phyloP scores from a whole-genome alignment of 1,284 basidiomycete species.

The Cutaneotrichosporon arboriforme region DNA sequence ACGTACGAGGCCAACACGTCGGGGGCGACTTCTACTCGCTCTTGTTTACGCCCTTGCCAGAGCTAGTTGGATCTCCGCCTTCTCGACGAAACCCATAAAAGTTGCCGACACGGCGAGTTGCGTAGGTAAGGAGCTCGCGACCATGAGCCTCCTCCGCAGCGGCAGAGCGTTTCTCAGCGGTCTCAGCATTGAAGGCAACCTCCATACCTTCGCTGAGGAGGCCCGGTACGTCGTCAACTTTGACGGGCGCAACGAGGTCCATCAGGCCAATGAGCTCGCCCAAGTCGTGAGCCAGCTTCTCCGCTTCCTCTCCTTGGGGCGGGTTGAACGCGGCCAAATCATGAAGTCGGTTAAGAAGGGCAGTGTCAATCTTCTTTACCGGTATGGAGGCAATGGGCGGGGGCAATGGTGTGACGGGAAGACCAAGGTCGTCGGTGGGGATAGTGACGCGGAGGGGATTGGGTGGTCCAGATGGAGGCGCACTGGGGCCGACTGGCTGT shows the following conservation, averaged over 20 bases:
- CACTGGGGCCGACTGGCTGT: no score
- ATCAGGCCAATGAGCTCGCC: slow-evolving; percentile 22
- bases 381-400: slow-evolving; percentile 9
- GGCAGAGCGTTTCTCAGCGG: not conserved
- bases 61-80: no score
- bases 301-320: slow-evolving; percentile 11
- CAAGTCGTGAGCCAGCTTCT: slow-evolving; percentile 11
- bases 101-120: slow-evolving; percentile 18
- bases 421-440: slow-evolving; percentile 6
- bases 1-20: no score
- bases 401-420: slow-evolving; percentile 9
- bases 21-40: no score
- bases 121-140: slow-evolving; percentile 13
- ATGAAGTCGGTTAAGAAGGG: slow-evolving; percentile 12
- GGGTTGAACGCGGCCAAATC: slow-evolving; percentile 17
- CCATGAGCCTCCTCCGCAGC: slow-evolving; percentile 2
- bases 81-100: slow-evolving; percentile 14
- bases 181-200: slow-evolving; percentile 5
- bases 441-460: slow-evolving; percentile 8
- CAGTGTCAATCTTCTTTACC: slow-evolving; percentile 3
- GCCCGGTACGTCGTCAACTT: slow-evolving; percentile 8
- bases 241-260: slow-evolving; percentile 17
- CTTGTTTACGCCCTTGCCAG: no score
- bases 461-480: not conserved
- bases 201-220: slow-evolving; percentile 12